Evolutionary conservation across 2,329 filamentous ascomycete species (phyloP), one percentile per base, ranked within the genome.

Genomic region (Gaeumannomyces tritici): DNA sequence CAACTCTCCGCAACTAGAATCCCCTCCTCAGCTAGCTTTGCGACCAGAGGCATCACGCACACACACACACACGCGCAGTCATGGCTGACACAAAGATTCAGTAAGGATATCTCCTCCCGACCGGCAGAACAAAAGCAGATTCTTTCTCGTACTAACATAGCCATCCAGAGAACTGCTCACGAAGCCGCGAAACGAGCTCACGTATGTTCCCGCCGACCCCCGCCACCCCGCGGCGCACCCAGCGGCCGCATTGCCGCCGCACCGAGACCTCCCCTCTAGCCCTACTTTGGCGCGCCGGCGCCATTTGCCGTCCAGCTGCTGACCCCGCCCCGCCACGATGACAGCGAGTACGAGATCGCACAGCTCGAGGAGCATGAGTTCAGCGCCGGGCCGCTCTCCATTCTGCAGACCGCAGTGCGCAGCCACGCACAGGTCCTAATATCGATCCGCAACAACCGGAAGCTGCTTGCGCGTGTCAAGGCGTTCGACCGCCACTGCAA

Each of bases 401-500:
- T 99, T 71, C 90, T 99, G 65, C 93, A 98, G 79, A 97, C 95
- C 64, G 95, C 95, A 67, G 95, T 97, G 63, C 90, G 93, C 74
- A 90, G 89, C 67, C 93, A 97, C 80, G 90, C 89, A 56, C 95
- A 98, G 79, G 93, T 99, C 66, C 86, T 99, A 67, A 97, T 99
- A 73, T 96, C 91, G 62, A 93, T 93, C 79, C 92, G 95, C 68
- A 97, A 96, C 85, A 98, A 98, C 82, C 90, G 93, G 77, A 99
- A 99, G 82, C 84, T 99, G 59, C 88, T 99, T 62, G 95, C 93
- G 61, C 89, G 95, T 67, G 93, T 99, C 72, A 99, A 99, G 82
- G 95, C 95, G 8, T 99, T 99, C 75, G 95, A 99, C 78, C 85
- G 95, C 65, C 95, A 99, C 78, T 98, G 93, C 85, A 99, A 99